Evolutionary conservation across 2,329 filamentous ascomycete genomes (phyloP), one percentile per base, ranked within the genome.

Genomic region (Colletotrichum sp.): DNA sequence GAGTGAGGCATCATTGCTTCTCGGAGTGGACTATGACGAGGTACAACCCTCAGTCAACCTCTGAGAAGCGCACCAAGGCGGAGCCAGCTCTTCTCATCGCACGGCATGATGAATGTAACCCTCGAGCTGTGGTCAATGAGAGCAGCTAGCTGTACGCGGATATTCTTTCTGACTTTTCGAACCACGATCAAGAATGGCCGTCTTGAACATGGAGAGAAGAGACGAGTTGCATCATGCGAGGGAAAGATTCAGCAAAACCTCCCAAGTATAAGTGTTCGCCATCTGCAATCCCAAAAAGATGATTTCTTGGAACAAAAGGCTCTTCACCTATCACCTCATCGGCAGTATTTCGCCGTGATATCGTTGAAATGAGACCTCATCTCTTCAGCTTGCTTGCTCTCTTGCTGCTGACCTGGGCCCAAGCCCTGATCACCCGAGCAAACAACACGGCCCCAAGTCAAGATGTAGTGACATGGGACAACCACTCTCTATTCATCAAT

Each of bases 401-500:
- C 32, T 12, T 61, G 32, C 18, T n/a, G 6, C 18, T 34, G 30
- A 30, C 30, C 18, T 61, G 26, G 58, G 28, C 58, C 10, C 58
- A 61, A 32, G 30, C 58, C 30, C 7, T 61, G 28, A 13, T 64
- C 61, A 18, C n/a, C 32, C 61, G 34, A 28, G 32, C n/a, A 8
- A 21, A 64, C 13, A 18, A 9, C 34, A 36, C 32, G 13, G n/a
- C 58, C n/a, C 28, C 7, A 21, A 34, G 18, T 52, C 83, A 85
- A 28, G 79, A 84, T 21, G 78, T 84, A 21, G 89, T 94, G 24
- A 94, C 92, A 52, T 95, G 93, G 91, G 94, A 95, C 81, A 88
- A 93, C 57, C 87, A 94, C 78, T 94, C 93, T 0, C 87, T 94
- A 77, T 94, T 93, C 1, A 89, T 96, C 76, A 87, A 90, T 77